Evolutionary conservation across 2,329 filamentous ascomycete genomes (phyloP), one percentile per base, ranked within the genome.

Genomic region (Zasmidium citrigriseum): DNA sequence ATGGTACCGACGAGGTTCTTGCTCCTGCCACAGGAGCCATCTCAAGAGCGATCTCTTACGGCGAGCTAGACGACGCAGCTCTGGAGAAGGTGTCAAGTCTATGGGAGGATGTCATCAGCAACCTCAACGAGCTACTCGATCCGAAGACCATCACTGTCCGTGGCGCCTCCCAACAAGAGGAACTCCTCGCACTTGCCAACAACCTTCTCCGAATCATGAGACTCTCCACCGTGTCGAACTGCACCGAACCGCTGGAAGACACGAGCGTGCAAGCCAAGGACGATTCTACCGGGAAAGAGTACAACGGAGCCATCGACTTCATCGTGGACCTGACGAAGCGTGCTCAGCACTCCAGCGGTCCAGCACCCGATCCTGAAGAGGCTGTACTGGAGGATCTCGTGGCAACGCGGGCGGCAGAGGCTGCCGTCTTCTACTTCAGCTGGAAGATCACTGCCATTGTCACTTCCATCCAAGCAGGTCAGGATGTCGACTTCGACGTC

Each of bases 371-470:
- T 41, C 84, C 88, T 46, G 88, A 89, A 14, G 82, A 88, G 23
- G 89, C 92, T 62, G 86, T 86, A 46, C 79, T 90, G 12, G 93
- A 98, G 73, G 90, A 95, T 65, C 87, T 90, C 63, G 80, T 95
- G 46, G 87, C 91, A 5, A 81, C 85, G 1, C 89, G 88, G 67
- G 88, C 91, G 25, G 89, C 96, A 68, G 89, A 89, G 64, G 83
- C 87, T 1, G 82, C 89, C 52, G 82, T 92, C 48, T 91, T 96
- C 76, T 98, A 97, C 77, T 96, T 97, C 72, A 91, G 96, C 86
- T 99, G 95, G 95, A 79, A 82, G 44, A 70, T 76, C 49, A 68
- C 71, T n/a, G 64, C 64, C 16, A 67, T 79, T 46, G 64, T 68
- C n/a, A 55, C 53, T 69, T 91, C 60, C 79, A 81, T 61, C 78